Conservation (phyloP, 176 grass and related monocot species). For the Lolium multiflorum region DNA sequence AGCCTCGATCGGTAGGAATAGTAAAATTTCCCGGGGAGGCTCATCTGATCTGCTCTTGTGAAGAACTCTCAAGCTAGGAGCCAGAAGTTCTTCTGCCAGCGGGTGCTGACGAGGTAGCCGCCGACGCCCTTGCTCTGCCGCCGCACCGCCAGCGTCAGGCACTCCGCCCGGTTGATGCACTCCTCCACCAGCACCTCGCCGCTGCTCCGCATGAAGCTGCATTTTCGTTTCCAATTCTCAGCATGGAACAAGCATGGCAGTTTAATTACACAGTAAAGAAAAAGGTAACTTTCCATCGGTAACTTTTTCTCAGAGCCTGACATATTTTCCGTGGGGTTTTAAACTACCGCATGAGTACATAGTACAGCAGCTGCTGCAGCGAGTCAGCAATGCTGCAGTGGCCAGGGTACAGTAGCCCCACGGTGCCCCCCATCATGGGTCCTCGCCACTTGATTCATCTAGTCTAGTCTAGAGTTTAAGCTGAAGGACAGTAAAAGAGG, state of each 20-base stretch:
- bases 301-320: constrained; percentile 15
- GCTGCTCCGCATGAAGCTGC: constrained; percentile 76
- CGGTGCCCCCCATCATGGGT: background rate
- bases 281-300: background rate
- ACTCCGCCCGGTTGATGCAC: constrained; percentile 82
- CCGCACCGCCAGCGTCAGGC: constrained; percentile 84
- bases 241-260: background rate
- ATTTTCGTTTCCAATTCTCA: background rate
- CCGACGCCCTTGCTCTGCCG: constrained; percentile 84
- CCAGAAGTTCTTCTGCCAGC: constrained; percentile 99
- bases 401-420: constrained; percentile 24
- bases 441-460: constrained; percentile 1
- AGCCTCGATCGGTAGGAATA: background rate
- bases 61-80: constrained; percentile 57
- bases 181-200: constrained; percentile 86
- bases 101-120: constrained; percentile 86
- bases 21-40: constrained; percentile 16
- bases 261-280: background rate
- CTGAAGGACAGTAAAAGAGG: background rate
- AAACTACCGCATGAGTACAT: background rate
- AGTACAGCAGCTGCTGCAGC: constrained; percentile 6
- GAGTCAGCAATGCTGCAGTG: background rate
- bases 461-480: constrained; percentile 12
- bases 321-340: constrained; percentile 21
- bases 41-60: background rate